These are phyloP conservation scores for Mycena belliarum DNA, from an alignment of 768 basidiomycete genomes.

Conservation along the genomic window DNA sequence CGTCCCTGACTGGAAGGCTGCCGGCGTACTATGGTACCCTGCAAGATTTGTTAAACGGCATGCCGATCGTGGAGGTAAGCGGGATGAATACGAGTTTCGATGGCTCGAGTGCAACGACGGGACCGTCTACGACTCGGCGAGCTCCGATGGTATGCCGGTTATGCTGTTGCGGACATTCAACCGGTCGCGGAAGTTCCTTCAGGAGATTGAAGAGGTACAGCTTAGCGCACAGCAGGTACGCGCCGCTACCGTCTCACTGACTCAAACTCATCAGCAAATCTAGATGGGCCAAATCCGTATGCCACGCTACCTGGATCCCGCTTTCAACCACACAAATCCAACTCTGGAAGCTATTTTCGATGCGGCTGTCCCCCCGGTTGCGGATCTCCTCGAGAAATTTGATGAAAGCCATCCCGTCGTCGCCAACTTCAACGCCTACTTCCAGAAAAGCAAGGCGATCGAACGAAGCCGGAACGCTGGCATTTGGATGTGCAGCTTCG, in stretches of 20 bases:
- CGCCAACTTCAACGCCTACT: background rate
- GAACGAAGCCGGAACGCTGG: background rate
- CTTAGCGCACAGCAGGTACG: background rate
- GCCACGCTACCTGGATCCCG: slow-evolving; percentile 1
- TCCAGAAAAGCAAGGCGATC: background rate
- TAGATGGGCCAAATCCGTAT: background rate
- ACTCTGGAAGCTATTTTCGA: background rate
- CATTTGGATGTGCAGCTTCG: background rate
- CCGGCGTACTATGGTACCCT: background rate
- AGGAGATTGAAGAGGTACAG: background rate
- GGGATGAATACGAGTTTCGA: background rate
- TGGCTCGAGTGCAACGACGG: slow-evolving; percentile 3
- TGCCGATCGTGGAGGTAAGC: background rate
- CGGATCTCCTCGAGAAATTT: background rate
- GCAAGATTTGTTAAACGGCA: background rate
- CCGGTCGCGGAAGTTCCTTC: background rate
- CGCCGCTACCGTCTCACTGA: too few species aligned
- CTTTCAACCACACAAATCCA: background rate
- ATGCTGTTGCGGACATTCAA: background rate
- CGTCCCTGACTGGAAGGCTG: too few species aligned
- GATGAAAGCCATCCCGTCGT: background rate
- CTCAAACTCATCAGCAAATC: background rate
- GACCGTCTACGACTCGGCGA: background rate
- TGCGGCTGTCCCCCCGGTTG: background rate
- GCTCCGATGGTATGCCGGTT: background rate